Evolutionary conservation across 148 eudicot species (phyloP), one percentile per base, ranked within the genome.

Genomic region (Arctostaphylos glauca): DNA sequence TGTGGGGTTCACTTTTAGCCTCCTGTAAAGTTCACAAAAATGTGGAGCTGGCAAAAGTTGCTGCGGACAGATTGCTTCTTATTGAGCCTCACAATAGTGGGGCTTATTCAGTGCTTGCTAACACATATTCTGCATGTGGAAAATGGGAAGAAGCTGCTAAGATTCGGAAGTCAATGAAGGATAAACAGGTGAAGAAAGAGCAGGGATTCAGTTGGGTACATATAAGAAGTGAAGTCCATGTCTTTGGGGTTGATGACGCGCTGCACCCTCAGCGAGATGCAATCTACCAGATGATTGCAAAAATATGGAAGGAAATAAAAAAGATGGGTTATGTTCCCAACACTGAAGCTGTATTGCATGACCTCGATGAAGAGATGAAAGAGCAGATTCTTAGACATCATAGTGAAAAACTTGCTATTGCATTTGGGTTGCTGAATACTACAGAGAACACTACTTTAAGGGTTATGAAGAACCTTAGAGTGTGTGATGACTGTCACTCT

Each of bases 1-100:
- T 87, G 53, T 87, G 89, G 89, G 89, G 89, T 31, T 84, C 89
- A 68, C 89, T 87, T 84, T 82, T 87, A 60, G 89, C 89, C 75
- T 84, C 89, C 53, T 87, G 89, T 55, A 85, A n/a, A 75, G 79
- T 87, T 76, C 81, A 85, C 74, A 87, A 85, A 77, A 85, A 87
- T 60, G 81, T 80, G 67, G 89, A 87, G 59, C 79, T 87, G 43
- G 89, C 89, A 9, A 66, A 72, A 70, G 46, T 83, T 58, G 89
- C 87, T 21, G 87, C 89, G 2, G 86, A 87, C 21, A 85, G 73
- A 64, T 67, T 87, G 85, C 87, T 87, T 58, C 81, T 31, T 19
- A 83, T 87, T 18, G 87, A 85, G 38, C 89, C 89, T 38, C 86
- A 76, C 13, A 82, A 87, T 77, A 80, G 89, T 81, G 89, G 89